Percentiles rank a stretch among this genome's conserved stretches.
These are phyloP conservation scores for Dictyostelium discoideum DNA, from an alignment of 78 protist genomes.

Conservation along the genomic window dicty_2.7 NC_007090.3:1002001-1002500, in stretches of 20 bases:
- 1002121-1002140: conserved; percentile 82
- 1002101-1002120: conserved; percentile 54
- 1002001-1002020: conserved; percentile 98
- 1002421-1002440: neutral
- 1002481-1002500: neutral
- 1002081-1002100: conserved; percentile 54
- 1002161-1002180: conserved; percentile 65
- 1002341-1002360: neutral
- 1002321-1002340: neutral
- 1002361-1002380: neutral
- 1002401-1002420: neutral
- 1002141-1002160: conserved; percentile 79
- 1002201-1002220: conserved; percentile 45
- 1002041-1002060: conserved; percentile 93
- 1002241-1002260: neutral
- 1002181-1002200: conserved; percentile 52
- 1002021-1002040: conserved; percentile 94
- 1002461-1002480: neutral
- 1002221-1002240: neutral
- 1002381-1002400: neutral
- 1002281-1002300: neutral
- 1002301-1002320: neutral
- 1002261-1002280: neutral
- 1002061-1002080: conserved; percentile 82
- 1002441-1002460: neutral